Evolutionary conservation across 2,329 filamentous ascomycete species (phyloP).

Genomic region (Cyanodermella asteris): DNA sequence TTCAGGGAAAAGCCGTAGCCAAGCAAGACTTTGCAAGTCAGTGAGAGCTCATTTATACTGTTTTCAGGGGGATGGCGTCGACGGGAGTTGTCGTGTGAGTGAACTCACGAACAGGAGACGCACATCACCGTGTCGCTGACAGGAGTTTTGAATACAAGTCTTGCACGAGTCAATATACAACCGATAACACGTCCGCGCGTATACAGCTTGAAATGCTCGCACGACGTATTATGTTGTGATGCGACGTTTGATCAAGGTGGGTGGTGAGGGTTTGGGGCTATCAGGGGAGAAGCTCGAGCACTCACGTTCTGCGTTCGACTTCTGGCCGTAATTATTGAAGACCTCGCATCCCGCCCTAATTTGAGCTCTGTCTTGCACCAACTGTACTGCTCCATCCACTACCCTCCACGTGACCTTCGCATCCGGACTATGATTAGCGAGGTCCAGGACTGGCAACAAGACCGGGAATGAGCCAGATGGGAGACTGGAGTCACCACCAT

Average conservation of each 20-base stretch:
- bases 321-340: slow-evolving; percentile 54
- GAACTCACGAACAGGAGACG: too few relatives aligned
- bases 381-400: too few relatives aligned
- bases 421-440: slow-evolving; percentile 47
- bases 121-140: too few relatives aligned
- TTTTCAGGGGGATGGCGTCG: too few relatives aligned
- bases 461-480: slow-evolving; percentile 26
- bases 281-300: neutral
- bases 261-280: too few relatives aligned
- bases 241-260: too few relatives aligned
- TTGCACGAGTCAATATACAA: too few relatives aligned
- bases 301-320: slow-evolving; percentile 46
- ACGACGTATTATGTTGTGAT: too few relatives aligned
- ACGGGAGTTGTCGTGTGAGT: too few relatives aligned
- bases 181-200: too few relatives aligned
- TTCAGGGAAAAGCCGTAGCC: slow-evolving; percentile 41
- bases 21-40: slow-evolving; percentile 24
- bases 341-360: slow-evolving; percentile 29
- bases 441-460: slow-evolving; percentile 47
- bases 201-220: too few relatives aligned
- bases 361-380: slow-evolving; percentile 16
- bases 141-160: too few relatives aligned
- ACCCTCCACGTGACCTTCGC: slow-evolving; percentile 41
- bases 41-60: neutral
- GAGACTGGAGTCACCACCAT: slow-evolving; percentile 9